Conservation (phyloP, 140 eudicot species). For the Ambrosia hybrid region DNA sequence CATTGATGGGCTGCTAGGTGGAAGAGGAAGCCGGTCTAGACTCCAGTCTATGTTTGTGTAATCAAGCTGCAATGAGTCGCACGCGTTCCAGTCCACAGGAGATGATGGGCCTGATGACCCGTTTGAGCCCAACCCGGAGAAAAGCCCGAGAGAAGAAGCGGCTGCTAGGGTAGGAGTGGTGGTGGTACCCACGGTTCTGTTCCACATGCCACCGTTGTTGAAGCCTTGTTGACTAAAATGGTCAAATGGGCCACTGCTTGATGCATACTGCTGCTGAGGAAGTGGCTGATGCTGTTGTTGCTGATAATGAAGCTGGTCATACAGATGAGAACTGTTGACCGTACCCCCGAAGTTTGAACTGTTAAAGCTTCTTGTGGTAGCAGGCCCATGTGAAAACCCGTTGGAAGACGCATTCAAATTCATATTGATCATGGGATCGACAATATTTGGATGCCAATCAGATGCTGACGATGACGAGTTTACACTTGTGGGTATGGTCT, state of each 20-base stretch:
- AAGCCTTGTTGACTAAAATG: slow-evolving; percentile 33
- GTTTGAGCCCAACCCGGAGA: slow-evolving; percentile 65
- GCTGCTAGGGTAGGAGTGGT: slow-evolving; percentile 69
- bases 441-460: slow-evolving; percentile 57
- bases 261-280: slow-evolving; percentile 41
- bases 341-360: slow-evolving; percentile 33
- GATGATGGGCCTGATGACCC: slow-evolving; percentile 71
- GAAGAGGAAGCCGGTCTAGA: slow-evolving; percentile 47
- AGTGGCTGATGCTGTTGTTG: slow-evolving; percentile 40
- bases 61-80: slow-evolving; percentile 58
- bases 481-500: slow-evolving; percentile 40
- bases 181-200: slow-evolving; percentile 36
- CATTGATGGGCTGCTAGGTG: slow-evolving; percentile 37
- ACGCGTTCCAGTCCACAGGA: slow-evolving; percentile 73
- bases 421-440: slow-evolving; percentile 39
- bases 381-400: slow-evolving; percentile 42
- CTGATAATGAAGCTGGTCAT: slow-evolving; percentile 48
- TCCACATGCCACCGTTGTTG: slow-evolving; percentile 50
- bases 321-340: slow-evolving; percentile 38
- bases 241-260: slow-evolving; percentile 39
- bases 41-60: slow-evolving; percentile 90
- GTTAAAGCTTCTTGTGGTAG: slow-evolving; percentile 50
- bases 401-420: slow-evolving; percentile 50
- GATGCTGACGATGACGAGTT: slow-evolving; percentile 49
- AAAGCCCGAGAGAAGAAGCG: slow-evolving; percentile 84